Base-by-base conservation (phyloP, 1,284 basidiomycete species). In the Melampsora americana region DNA sequence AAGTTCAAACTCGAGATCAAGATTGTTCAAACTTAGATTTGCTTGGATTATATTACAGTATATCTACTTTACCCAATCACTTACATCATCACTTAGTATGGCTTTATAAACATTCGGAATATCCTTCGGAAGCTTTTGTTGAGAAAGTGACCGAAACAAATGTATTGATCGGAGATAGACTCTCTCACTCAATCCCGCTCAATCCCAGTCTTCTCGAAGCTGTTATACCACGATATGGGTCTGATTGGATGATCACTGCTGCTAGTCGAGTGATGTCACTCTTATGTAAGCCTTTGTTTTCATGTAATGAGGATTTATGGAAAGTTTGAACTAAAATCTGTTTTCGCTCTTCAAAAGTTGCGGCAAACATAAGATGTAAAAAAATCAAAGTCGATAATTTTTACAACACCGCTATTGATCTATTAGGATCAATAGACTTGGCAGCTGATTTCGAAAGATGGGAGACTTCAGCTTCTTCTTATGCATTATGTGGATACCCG, bases 401-500 rank as follows among this genome's bases (percentile, higher is more conserved):
- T 50, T 71, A 71, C 32, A 71, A 71, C 26, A 59, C 60, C 16
- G 56, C 60, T 18, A 39, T 48, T 23, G 69, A 71, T 64, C 26
- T 71, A 20, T 60, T 71, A 39, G 30, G 46, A 26, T 59, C 69
- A 12, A 26, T 50, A 18, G 69, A 71, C 42, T 12, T 71, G 20
- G 44, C 60, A 23, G 39, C 32, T 23, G 69, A 71, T 32, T 71
- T 71, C 28, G 69, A 71, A 71, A 26, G n/a, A 48, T 71, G 69
- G 69, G 69, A 71, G 32, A 30, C 32, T 78, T 59, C 23, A 7
- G 61, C 48, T 44, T 64, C n/a, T 16, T 61, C 39, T 11, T 80
- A 79, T 67, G 75, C 78, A 60, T 65, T 81, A 20, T 80, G 79
- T 56, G 79, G 79, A 48, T 81, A 81, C 61, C 81, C 81, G 0